phyloP scores from a whole-genome alignment of 2,329 filamentous ascomycete species.

The Monilinia fructigena region DNA sequence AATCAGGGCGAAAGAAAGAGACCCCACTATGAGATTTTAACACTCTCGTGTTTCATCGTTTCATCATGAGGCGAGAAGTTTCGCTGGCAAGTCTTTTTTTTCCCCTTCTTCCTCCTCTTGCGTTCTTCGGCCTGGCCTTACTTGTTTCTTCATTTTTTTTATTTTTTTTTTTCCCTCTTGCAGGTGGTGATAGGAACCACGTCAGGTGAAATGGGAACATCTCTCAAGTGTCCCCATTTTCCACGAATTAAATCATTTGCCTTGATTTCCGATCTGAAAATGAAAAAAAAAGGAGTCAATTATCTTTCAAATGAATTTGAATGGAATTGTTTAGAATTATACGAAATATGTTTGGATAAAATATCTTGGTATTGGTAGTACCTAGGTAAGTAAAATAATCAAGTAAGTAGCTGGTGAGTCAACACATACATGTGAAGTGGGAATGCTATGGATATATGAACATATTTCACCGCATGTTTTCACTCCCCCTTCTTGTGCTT shows the following conservation, averaged over 20 bases:
- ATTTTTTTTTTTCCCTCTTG: too few relatives aligned
- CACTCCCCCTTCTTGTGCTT: slow-evolving; percentile 13
- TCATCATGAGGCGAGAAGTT: slow-evolving; percentile 19
- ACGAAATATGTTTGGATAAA: not conserved
- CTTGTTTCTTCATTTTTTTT: not conserved
- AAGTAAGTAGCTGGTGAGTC: not conserved
- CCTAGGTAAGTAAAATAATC: not conserved
- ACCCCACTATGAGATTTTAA: not conserved
- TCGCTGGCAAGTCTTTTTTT: slow-evolving; percentile 15
- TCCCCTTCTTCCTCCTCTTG: not conserved
- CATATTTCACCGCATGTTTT: slow-evolving; percentile 15
- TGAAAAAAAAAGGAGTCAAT: not conserved
- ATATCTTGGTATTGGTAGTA: not conserved
- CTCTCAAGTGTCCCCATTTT: slow-evolving; percentile 2
- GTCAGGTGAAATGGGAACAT: slow-evolving; percentile 21
- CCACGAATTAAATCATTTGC: slow-evolving; percentile 3
- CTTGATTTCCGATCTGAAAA: slow-evolving; percentile 8
- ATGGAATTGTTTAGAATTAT: not conserved
- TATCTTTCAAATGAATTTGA: not conserved
- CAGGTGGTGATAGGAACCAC: slow-evolving; percentile 19
- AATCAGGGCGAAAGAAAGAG: not conserved
- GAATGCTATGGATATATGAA: slow-evolving; percentile 1
- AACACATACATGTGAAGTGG: slow-evolving; percentile 2
- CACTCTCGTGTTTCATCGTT: slow-evolving; percentile 18
- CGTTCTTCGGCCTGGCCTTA: slow-evolving; percentile 1